These are phyloP conservation scores for Boletus rubescentipes DNA, from an alignment of 768 basidiomycete genomes.

Conservation along the genomic window DNA sequence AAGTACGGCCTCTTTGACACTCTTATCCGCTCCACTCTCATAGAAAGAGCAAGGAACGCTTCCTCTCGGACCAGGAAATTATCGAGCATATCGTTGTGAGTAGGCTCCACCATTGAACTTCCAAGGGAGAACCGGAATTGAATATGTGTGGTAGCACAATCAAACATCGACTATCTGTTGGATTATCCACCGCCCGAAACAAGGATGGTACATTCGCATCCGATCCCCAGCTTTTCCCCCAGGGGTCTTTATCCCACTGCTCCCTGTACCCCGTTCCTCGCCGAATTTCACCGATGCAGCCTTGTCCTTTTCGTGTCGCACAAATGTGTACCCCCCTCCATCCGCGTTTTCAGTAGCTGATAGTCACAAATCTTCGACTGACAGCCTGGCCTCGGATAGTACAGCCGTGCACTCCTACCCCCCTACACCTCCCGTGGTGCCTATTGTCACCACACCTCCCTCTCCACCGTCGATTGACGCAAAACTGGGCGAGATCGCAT, in stretches of 20 bases:
- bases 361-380: constrained; percentile 24
- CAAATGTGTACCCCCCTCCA: constrained; percentile 34
- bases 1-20: constrained; percentile 43
- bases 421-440: constrained; percentile 47
- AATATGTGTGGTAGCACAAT: constrained; percentile 50
- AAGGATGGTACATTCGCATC: constrained; percentile 84
- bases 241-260: constrained; percentile 52
- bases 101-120: constrained; percentile 5
- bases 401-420: constrained; percentile 53
- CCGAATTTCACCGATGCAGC: constrained; percentile 52
- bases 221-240: constrained; percentile 70
- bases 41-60: constrained; percentile 58
- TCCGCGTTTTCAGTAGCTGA: constrained; percentile 13
- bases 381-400: constrained; percentile 32
- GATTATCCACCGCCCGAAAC: constrained; percentile 76
- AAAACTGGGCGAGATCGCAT: constrained; percentile 25
- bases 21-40: constrained; percentile 9
- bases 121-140: not conserved
- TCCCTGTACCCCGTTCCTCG: constrained; percentile 47
- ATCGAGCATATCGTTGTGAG: constrained; percentile 71
- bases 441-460: constrained; percentile 33
- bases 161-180: constrained; percentile 64
- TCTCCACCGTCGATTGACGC: constrained; percentile 34
- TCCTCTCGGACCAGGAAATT: constrained; percentile 71
- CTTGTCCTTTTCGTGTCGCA: constrained; percentile 52